A percentile compares a stretch with the other conserved stretches of the same genome.
Evolutionary conservation across 2,329 filamentous ascomycete genomes (phyloP).

Genomic region (Aspergillus fijiensis): DNA sequence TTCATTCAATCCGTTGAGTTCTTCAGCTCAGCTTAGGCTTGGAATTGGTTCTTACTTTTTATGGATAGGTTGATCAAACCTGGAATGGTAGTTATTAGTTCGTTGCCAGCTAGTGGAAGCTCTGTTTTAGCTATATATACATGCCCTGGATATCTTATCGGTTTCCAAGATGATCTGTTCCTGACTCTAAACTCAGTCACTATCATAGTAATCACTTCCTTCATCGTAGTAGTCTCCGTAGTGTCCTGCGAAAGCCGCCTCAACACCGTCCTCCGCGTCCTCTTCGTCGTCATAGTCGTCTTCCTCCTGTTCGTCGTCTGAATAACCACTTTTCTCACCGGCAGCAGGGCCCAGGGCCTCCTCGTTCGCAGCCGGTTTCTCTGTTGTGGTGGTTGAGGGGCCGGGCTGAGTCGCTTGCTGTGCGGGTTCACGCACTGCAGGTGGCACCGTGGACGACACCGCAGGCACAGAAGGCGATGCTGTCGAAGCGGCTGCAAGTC

Average conservation of each 20-base stretch:
- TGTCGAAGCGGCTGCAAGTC: slow-evolving; percentile 16
- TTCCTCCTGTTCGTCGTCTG: slow-evolving; percentile 23
- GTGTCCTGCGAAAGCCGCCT: slow-evolving; percentile 39
- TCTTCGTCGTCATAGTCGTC: slow-evolving; percentile 34
- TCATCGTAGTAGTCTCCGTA: slow-evolving; percentile 36
- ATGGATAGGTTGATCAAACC: background rate
- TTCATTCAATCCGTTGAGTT: background rate
- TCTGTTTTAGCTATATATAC: slow-evolving; percentile 7
- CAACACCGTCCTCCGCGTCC: slow-evolving; percentile 34
- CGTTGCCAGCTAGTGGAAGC: background rate
- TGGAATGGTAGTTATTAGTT: slow-evolving; percentile 5
- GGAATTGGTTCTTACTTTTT: background rate
- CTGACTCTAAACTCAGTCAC: slow-evolving; percentile 23
- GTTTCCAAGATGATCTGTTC: slow-evolving; percentile 3
- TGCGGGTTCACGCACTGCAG: slow-evolving; percentile 3
- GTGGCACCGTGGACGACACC: slow-evolving; percentile 4
- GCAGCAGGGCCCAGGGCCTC: slow-evolving; percentile 26
- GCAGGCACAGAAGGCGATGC: slow-evolving; percentile 16
- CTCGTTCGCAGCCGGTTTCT: slow-evolving; percentile 20
- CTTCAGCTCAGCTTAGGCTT: no score
- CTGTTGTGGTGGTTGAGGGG: slow-evolving; percentile 11
- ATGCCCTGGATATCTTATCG: slow-evolving; percentile 4
- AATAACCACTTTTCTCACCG: slow-evolving; percentile 11
- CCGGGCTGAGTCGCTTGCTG: slow-evolving; percentile 5
- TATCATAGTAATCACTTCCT: slow-evolving; percentile 37